phyloP scores from a whole-genome alignment of 345 rosid genomes.

The Carallia brachiata region DNA sequence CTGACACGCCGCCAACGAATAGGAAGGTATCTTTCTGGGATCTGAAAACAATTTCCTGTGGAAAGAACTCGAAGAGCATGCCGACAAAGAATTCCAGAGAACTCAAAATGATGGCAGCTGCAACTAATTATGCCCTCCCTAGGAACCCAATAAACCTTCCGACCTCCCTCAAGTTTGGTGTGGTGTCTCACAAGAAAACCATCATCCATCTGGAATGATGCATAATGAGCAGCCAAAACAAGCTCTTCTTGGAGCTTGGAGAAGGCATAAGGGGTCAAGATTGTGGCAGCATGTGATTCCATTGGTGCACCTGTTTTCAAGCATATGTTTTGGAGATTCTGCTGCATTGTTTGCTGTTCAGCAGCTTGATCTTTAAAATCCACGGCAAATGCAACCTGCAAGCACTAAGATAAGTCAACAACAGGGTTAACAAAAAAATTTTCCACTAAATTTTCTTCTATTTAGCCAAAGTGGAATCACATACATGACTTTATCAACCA shows the following conservation, averaged over 20 bases:
- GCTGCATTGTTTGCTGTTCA: constrained; percentile 97
- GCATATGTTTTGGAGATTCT: constrained; percentile 82
- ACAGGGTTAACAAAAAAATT: not conserved
- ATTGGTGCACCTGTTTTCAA: constrained; percentile 91
- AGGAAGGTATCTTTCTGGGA: constrained; percentile 86
- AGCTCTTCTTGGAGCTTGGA: constrained; percentile 96
- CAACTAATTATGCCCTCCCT: constrained; percentile 87
- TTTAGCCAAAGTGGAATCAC: too few relatives aligned
- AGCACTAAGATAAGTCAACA: constrained; percentile 17
- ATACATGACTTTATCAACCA: not conserved
- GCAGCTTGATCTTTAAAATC: constrained; percentile 96
- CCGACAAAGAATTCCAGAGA: constrained; percentile 92
- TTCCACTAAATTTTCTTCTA: not conserved
- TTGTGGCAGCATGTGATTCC: constrained; percentile 86
- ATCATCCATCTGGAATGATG: constrained; percentile 84
- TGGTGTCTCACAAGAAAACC: constrained; percentile 89
- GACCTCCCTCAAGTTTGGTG: constrained; percentile 87
- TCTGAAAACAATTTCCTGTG: constrained; percentile 86
- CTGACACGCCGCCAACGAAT: constrained; percentile 76
- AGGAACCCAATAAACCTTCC: constrained; percentile 88
- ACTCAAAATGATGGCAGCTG: constrained; percentile 91
- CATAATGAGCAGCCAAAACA: constrained; percentile 91
- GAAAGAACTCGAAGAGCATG: constrained; percentile 95
- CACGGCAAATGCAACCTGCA: constrained; percentile 76
- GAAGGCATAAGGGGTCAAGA: constrained; percentile 93